Base-by-base conservation (phyloP, 345 rosid species). In the Mangifera indica region DNA sequence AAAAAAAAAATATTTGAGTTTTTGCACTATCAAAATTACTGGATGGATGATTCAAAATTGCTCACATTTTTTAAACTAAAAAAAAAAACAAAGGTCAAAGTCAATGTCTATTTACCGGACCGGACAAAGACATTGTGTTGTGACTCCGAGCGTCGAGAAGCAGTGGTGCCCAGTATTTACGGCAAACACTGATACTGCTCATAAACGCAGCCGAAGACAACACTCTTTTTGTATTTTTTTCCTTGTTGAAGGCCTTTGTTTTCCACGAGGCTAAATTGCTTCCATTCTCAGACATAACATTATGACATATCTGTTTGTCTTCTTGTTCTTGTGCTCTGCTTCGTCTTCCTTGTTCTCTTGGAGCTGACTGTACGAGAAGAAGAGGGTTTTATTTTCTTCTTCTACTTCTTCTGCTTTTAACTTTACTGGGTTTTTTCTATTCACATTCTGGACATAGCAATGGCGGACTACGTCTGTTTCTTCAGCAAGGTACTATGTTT, bases 381-480 rank as follows among this genome's bases (percentile, higher is more conserved):
- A 66, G 52, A 26, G 40, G 62, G 42, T 37, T 55, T 18, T 11
- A 14, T 55, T 22, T 51, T 63, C 44, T 69, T 21, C 17, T 12
- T 52, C 18, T 40, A 46, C 44, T 20, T 15, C 37, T 18, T 24
- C 45, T 51, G 45, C 37, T 67, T 69, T 63, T 72, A 57, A 51
- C 34, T 49, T 48, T 67, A 51, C 42, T 32, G n/a, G n/a, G 58
- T 70, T 14, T 52, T 63, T 24, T 60, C 56, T 73, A 67, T 67
- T 73, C 34, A 44, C 77, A 79, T 80, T 63, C 84, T 73, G 78
- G 72, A 75, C 68, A 52, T 74, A 66, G 57, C 82, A 78, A 92
- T 92, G 97, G 93, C 92, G 9, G 93, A 86, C 64, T 89, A 77
- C 71, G 76, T 89, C 73, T 88, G 59, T 80, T 67, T 88, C 53